Conservation (phyloP, 495 filamentous ascomycete species). For the Xylaria curta region DNA sequence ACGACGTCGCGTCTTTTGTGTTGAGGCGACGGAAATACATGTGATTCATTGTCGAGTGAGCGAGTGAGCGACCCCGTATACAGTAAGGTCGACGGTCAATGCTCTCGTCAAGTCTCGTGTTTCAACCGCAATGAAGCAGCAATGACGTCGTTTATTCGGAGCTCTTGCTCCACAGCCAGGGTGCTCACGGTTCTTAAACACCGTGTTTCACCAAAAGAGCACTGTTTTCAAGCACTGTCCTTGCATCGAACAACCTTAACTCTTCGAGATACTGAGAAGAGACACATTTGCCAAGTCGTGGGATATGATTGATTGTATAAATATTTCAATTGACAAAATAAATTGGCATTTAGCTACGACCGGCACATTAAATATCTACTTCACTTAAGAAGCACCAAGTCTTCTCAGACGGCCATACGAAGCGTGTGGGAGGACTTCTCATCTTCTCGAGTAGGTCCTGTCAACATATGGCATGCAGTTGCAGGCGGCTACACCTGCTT, state of each 20-base stretch:
- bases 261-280: neutral
- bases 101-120: neutral
- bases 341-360: constrained; percentile 17
- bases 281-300: neutral
- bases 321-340: neutral
- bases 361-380: constrained; percentile 24
- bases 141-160: constrained; percentile 24
- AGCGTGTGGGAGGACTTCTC: constrained; percentile 2
- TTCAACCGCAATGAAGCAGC: constrained; percentile 13
- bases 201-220: neutral
- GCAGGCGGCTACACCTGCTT: neutral
- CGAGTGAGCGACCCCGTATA: neutral
- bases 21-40: neutral
- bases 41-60: neutral
- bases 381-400: constrained; percentile 19
- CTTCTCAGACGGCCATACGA: constrained; percentile 14
- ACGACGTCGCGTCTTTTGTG: neutral
- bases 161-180: constrained; percentile 9
- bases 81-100: neutral
- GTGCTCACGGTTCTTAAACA: neutral
- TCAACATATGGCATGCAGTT: neutral
- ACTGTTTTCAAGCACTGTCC: neutral
- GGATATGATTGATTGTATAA: neutral
- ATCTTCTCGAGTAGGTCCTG: constrained; percentile 15
- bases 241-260: no score